phyloP scores from a whole-genome alignment of 2,329 filamentous ascomycete genomes.

The Penicillium sp. region DNA sequence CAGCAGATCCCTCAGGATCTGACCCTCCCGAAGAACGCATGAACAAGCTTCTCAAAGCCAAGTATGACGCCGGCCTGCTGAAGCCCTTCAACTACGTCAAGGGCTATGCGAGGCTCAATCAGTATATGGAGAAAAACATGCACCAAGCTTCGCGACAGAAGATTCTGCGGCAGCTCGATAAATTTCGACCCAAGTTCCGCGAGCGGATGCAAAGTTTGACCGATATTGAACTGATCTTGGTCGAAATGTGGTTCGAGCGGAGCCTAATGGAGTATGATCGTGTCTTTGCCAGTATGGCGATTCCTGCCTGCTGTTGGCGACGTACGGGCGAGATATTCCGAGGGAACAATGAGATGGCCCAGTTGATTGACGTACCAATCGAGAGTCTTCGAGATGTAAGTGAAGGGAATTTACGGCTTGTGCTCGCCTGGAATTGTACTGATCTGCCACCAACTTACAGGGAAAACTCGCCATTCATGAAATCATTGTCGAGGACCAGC shows the following conservation, averaged over 20 bases:
- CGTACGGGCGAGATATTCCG: constrained; percentile 95
- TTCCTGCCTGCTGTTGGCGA: constrained; percentile 95
- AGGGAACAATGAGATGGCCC: constrained; percentile 98
- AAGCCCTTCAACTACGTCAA: constrained; percentile 99
- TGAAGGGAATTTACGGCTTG: constrained; percentile 18
- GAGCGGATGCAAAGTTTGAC: constrained; percentile 89
- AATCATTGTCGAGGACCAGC: constrained; percentile 87
- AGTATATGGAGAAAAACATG: constrained; percentile 88
- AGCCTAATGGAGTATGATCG: constrained; percentile 97
- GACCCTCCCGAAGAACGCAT: constrained; percentile 88
- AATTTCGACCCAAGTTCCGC: constrained; percentile 90
- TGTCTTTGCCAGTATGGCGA: constrained; percentile 97
- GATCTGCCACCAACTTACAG: constrained; percentile 42
- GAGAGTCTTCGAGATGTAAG: constrained; percentile 84
- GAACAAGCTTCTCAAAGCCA: constrained; percentile 87
- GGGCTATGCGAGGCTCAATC: constrained; percentile 81
- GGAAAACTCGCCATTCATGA: constrained; percentile 93
- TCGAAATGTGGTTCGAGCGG: constrained; percentile 99
- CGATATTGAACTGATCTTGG: constrained; percentile 87
- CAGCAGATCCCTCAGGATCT: constrained; percentile 85
- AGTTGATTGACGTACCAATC: constrained; percentile 87
- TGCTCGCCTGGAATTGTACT: not conserved
- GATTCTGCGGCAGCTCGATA: constrained; percentile 83
- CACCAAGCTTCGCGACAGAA: constrained; percentile 77
- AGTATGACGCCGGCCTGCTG: constrained; percentile 89